Evolutionary conservation across 176 grass and related monocot genomes (phyloP), one percentile per base, ranked within the genome.

Genomic region (Phoenix roebelenii): DNA sequence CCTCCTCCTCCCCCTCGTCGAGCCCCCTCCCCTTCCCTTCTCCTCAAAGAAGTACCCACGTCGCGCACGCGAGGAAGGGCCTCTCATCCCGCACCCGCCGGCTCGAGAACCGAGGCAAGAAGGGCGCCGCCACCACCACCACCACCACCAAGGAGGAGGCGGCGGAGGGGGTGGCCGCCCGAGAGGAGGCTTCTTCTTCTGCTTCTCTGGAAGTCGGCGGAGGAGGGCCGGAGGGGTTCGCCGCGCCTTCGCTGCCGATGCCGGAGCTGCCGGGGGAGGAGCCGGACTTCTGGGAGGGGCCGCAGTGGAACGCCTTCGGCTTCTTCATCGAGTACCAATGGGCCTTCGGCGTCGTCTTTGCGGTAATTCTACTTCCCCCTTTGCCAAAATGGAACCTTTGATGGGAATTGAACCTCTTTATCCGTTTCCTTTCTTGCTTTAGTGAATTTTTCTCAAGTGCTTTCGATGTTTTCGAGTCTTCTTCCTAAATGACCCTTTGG

Each of bases 261-360:
- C 93, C 88, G 24, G 64, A 57, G 58, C 59, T 92, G 39, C 70
- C 63, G 28, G 84, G 83, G 55, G 78, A 77, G 65, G 82, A 64
- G 59, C 57, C 71, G 4, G 69, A 85, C 49, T 89, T 98, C 74
- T 92, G 88, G 84, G 88, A 98, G 67, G 88, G 88, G 0, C 60
- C 70, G 5, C 79, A 83, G 62, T 81, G 71, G 93, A 73, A 92
- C 1, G 16, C 59, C 28, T 60, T 98, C 52, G 88, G 93, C 57
- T 98, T 98, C 73, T 80, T 92, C 69, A 52, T 92, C 10, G 78
- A 89, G 78, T 98, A 98, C 67, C 66, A 79, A 65, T 98, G 93
- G 93, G 93, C 79, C 16, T 92, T 98, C 73, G 88, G 93, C 59
- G 64, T 98, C 82, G 50, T 85, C 48, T 98, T 92, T 53, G 77